Base-by-base conservation (phyloP, 2,329 filamentous ascomycete genomes). In the Botryosphaeria dothidea region DNA sequence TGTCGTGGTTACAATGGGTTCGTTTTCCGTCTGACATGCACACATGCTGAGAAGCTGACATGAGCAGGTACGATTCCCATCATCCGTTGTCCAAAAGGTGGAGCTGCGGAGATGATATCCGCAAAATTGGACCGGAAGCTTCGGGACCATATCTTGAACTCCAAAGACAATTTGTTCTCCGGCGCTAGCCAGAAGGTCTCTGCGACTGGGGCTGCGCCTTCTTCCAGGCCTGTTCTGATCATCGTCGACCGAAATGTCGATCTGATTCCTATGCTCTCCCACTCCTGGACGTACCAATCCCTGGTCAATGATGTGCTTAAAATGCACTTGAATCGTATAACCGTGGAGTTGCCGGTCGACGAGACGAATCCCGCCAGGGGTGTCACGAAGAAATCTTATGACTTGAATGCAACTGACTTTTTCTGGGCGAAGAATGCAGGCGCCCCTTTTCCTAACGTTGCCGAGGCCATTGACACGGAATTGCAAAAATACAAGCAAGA, bases 1-100 rank as follows among this genome's bases (percentile, higher is more conserved):
- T 68, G 95, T 99, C 56, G 90, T 95, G 66, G 95, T 96, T n/a
- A 99, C 95, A 4, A 97, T 97, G 92, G 94, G 93, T 90, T 83
- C 66, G 83, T 51, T 29, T n/a, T 11, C 31, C 11, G 21, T 46
- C 27, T 23, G 3, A 23, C 3, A 45, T 17, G 27, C 38, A 25
- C 56, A 45, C 70, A 34, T 38, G 65, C 46, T 36, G 21, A 15
- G n/a, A 43, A 25, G 56, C 60, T 66, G 34, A 66, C 52, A 4
- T 17, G 15, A 21, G 19, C 48, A 93, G 91, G 91, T 66, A 89
- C 93, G 2, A 97, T 99, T 70, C 95, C 95, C 6, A 93, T 99
- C 70, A 98, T 99, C 72, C 86, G 95, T 69, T 97, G 92, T 74
- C 93, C 95, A 6, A 97, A 95, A 75, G 92, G 90, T 57, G 93